These are phyloP conservation scores for Saururus chinensis DNA, from an alignment of 164 flowering plant genomes.

Conservation along the genomic window DNA sequence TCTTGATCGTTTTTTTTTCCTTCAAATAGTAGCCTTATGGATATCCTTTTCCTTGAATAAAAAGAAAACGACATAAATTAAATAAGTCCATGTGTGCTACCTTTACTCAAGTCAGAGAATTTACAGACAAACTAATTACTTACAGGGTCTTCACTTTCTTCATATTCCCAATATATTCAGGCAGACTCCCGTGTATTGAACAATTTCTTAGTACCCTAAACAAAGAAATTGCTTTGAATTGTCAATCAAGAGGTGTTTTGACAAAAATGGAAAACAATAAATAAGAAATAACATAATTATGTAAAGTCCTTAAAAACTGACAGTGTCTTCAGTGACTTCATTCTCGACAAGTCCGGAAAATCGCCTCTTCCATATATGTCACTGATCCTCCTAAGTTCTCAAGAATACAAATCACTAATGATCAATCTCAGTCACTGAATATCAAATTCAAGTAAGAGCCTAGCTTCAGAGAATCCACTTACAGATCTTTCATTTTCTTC, in stretches of 20 bases:
- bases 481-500: slow-evolving; percentile 57
- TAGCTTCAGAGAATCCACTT: slow-evolving; percentile 1
- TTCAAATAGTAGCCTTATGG: too few relatives aligned
- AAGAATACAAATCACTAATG: not conserved
- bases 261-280: not conserved
- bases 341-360: slow-evolving; percentile 41
- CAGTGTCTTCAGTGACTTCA: slow-evolving; percentile 48
- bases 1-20: too few relatives aligned
- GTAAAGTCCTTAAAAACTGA: slow-evolving; percentile 20
- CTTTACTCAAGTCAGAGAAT: not conserved
- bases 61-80: too few relatives aligned
- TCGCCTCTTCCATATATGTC: slow-evolving; percentile 40
- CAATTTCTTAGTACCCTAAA: slow-evolving; percentile 63
- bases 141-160: slow-evolving; percentile 44
- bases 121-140: slow-evolving; percentile 14
- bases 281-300: not conserved
- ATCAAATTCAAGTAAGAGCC: not conserved
- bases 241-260: not conserved
- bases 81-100: too few relatives aligned
- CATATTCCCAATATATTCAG: slow-evolving; percentile 48
- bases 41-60: too few relatives aligned
- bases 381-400: slow-evolving; percentile 48
- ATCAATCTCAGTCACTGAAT: not conserved
- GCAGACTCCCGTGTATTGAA: slow-evolving; percentile 44
- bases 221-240: not conserved